phyloP scores from a whole-genome alignment of 2,329 filamentous ascomycete genomes.

The Trichoderma lentiforme region DNA sequence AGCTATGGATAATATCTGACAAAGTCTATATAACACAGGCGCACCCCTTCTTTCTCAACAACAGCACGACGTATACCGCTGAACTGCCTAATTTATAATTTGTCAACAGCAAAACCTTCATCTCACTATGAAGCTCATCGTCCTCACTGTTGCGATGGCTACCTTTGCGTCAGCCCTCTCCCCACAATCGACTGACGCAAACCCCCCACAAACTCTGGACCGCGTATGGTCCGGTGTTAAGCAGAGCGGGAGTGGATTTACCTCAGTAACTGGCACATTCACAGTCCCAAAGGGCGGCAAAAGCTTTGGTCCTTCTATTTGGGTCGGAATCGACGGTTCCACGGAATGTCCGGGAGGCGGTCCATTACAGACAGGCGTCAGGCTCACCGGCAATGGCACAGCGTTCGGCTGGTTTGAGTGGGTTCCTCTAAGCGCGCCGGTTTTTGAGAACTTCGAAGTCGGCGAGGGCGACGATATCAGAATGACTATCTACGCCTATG shows the following conservation, averaged over 20 bases:
- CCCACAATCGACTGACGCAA: background rate
- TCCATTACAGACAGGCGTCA: constrained; percentile 43
- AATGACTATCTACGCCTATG: constrained; percentile 30
- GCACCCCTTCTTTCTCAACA: background rate
- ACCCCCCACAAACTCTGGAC: background rate
- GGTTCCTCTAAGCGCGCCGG: constrained; percentile 42
- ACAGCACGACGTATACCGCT: background rate
- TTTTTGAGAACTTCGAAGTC: constrained; percentile 35
- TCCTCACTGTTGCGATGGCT: background rate
- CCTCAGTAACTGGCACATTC: constrained; percentile 30
- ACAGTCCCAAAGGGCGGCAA: constrained; percentile 26
- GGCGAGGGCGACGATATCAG: constrained; percentile 31
- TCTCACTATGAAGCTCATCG: background rate
- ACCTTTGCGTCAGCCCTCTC: background rate
- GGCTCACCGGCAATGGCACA: constrained; percentile 35
- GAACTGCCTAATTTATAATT: background rate
- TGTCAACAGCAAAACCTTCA: background rate
- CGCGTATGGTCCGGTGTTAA: constrained; percentile 30
- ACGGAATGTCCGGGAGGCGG: constrained; percentile 34
- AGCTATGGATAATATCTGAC: background rate
- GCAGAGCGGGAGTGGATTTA: constrained; percentile 27
- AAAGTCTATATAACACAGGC: background rate
- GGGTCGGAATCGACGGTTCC: constrained; percentile 49
- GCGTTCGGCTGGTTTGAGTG: constrained; percentile 44
- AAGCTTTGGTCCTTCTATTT: constrained; percentile 32